Evolutionary conservation across 1,139 yeast species (phyloP).

Genomic region (Pichia sp.): DNA sequence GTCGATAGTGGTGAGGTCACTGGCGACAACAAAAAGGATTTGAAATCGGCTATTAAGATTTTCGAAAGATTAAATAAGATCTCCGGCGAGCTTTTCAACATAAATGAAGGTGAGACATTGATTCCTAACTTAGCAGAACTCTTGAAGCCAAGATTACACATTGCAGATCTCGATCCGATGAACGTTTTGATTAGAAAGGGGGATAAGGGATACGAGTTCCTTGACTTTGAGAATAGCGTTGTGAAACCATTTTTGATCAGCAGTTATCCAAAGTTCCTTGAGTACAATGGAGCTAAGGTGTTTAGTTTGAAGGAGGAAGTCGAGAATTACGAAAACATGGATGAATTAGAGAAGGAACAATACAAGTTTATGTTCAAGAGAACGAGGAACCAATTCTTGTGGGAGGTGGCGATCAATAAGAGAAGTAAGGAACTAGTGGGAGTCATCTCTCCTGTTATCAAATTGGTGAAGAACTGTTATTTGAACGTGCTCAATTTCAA

Average conservation of each 20-base stretch:
- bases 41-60: slow-evolving; percentile 39
- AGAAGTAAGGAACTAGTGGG: slow-evolving; percentile 62
- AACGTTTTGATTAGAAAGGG: slow-evolving; percentile 55
- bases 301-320: slow-evolving; percentile 69
- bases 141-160: slow-evolving; percentile 64
- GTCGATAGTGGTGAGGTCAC: slow-evolving; percentile 45
- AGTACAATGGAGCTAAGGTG: slow-evolving; percentile 82
- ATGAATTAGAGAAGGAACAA: slow-evolving; percentile 69
- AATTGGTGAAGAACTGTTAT: slow-evolving; percentile 60
- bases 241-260: slow-evolving; percentile 77
- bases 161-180: slow-evolving; percentile 88
- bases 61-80: slow-evolving; percentile 52
- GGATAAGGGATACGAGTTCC: slow-evolving; percentile 37
- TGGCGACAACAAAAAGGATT: slow-evolving; percentile 29
- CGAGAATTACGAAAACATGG: slow-evolving; percentile 59
- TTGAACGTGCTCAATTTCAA: slow-evolving; percentile 59
- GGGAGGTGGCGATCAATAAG: slow-evolving; percentile 72
- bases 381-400: slow-evolving; percentile 84
- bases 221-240: slow-evolving; percentile 76
- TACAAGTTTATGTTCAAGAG: slow-evolving; percentile 80
- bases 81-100: slow-evolving; percentile 49
- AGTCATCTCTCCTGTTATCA: slow-evolving; percentile 71
- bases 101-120: slow-evolving; percentile 30
- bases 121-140: slow-evolving; percentile 51
- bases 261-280: slow-evolving; percentile 73